Percentiles rank a stretch among this genome's conserved stretches.
Conservation (phyloP, 495 filamentous ascomycete genomes). For the Tetracladium setigerum region DNA sequence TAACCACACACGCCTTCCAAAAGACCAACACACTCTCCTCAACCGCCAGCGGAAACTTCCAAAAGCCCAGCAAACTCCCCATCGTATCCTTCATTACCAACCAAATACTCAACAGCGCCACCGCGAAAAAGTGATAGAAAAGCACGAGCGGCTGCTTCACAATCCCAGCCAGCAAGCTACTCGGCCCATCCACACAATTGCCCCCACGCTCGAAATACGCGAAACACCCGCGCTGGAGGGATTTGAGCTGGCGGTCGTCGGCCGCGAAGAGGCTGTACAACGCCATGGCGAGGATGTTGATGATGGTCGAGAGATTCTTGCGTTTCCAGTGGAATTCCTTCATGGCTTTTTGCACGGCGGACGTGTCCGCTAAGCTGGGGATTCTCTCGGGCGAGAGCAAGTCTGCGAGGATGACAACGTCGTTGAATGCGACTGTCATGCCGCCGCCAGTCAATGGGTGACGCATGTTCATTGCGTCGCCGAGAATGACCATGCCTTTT, state of each 20-base stretch:
- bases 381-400: conserved; percentile 58
- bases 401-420: conserved; percentile 60
- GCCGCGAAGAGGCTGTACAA: conserved; percentile 89
- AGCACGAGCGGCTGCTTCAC: conserved; percentile 69
- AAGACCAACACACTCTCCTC: conserved; percentile 61
- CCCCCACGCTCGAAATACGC: conserved; percentile 79
- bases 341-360: conserved; percentile 60
- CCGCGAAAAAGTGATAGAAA: conserved; percentile 87
- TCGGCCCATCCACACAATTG: conserved; percentile 62
- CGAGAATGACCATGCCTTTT: conserved; percentile 71
- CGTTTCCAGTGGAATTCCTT: conserved; percentile 76
- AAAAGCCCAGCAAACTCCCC: conserved; percentile 38
- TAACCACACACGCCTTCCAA: conserved; percentile 81
- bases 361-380: conserved; percentile 59
- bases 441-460: conserved; percentile 82
- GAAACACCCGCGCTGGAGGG: conserved; percentile 88
- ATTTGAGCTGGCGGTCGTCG: conserved; percentile 64
- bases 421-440: conserved; percentile 82
- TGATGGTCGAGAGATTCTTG: conserved; percentile 73
- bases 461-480: conserved; percentile 84
- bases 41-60: conserved; percentile 51
- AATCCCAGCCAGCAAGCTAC: conserved; percentile 76
- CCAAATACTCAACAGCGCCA: conserved; percentile 86
- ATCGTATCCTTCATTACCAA: conserved; percentile 48
- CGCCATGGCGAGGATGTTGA: conserved; percentile 93